A percentile compares a stretch with the other conserved stretches of the same genome.
phyloP scores from a whole-genome alignment of 2,329 filamentous ascomycete species.

The Tolypocladium cylindrosporum region DNA sequence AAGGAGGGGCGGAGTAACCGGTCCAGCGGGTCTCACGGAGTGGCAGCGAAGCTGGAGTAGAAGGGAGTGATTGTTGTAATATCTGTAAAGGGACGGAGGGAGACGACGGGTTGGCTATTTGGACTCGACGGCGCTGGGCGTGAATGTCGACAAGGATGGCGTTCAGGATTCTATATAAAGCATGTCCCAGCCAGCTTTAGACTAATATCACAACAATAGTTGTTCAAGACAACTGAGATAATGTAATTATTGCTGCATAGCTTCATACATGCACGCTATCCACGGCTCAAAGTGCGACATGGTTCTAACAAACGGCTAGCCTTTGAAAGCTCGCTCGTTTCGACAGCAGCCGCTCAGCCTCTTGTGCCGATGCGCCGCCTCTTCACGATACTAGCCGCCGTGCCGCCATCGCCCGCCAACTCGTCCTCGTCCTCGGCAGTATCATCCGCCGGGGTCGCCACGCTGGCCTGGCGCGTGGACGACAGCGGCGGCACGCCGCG shows the following conservation, averaged over 20 bases:
- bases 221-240: background rate
- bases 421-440: conserved; percentile 42
- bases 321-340: background rate
- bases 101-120: background rate
- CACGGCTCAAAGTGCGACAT: background rate
- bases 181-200: background rate
- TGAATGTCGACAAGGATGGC: background rate
- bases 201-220: background rate
- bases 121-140: background rate
- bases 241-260: background rate
- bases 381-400: conserved; percentile 20
- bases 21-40: conserved; percentile 21
- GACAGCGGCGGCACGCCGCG: conserved; percentile 24
- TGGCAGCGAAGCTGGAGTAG: conserved; percentile 12
- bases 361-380: conserved; percentile 24
- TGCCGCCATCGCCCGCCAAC: conserved; percentile 29
- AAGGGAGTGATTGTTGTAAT: background rate
- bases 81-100: background rate
- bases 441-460: conserved; percentile 32
- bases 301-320: background rate
- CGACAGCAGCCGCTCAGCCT: conserved; percentile 10
- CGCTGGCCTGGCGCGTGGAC: conserved; percentile 23
- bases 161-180: background rate
- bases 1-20: conserved; percentile 19
- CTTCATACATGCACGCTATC: background rate